These are phyloP conservation scores for Pestalotiopsis sp. DNA, from an alignment of 2,329 filamentous ascomycete genomes.

Conservation along the genomic window DNA sequence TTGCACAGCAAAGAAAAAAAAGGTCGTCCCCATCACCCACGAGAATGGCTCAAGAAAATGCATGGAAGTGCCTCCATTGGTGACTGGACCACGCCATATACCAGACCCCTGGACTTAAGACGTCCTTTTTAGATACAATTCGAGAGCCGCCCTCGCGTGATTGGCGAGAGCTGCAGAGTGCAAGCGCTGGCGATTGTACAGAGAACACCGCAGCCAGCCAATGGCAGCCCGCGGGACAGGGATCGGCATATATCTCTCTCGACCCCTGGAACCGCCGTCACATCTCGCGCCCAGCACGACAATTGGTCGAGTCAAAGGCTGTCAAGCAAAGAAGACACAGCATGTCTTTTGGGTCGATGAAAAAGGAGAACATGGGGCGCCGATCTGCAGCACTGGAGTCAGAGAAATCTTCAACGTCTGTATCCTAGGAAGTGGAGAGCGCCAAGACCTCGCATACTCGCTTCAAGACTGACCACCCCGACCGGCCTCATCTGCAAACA, in stretches of 20 bases:
- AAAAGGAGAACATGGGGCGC: not conserved
- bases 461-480: no score
- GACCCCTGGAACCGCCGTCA: conserved; percentile 4
- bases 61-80: not conserved
- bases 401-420: not conserved
- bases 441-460: no score
- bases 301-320: not conserved
- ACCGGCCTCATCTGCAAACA: no score
- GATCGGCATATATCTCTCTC: not conserved
- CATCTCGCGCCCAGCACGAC: conserved; percentile 2
- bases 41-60: not conserved
- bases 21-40: not conserved
- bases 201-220: not conserved
- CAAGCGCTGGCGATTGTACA: not conserved
- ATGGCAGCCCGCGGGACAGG: not conserved
- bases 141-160: not conserved
- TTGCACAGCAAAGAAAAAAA: not conserved
- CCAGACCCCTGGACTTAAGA: not conserved
- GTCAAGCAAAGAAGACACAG: not conserved
- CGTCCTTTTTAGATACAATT: not conserved
- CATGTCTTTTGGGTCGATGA: not conserved
- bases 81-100: not conserved
- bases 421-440: no score
- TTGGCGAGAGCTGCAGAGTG: not conserved
- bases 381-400: not conserved